phyloP scores from a whole-genome alignment of 352 stramenopile species.

The Blastocystis sp. region DNA sequence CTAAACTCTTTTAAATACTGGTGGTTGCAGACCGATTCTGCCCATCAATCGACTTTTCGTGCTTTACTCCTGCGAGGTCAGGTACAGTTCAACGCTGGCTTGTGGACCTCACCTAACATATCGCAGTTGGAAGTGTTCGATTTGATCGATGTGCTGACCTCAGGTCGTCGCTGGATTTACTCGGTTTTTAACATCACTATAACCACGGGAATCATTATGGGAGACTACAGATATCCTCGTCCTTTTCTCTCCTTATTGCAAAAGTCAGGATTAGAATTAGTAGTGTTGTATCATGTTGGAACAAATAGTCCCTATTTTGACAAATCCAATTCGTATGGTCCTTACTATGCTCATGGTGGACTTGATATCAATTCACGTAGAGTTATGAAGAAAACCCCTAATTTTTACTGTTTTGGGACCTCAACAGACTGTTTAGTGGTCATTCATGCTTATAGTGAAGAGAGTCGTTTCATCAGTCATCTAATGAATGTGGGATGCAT shows the following conservation, averaged over 20 bases:
- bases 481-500: background rate
- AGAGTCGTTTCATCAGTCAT: background rate
- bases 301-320: background rate
- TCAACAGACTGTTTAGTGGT: background rate
- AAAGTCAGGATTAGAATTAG: background rate
- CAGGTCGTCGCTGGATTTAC: background rate
- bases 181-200: background rate
- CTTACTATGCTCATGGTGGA: background rate
- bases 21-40: background rate
- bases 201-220: background rate
- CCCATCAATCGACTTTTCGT: background rate
- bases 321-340: background rate
- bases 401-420: background rate
- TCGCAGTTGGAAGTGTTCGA: background rate
- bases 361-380: background rate
- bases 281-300: background rate
- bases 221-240: background rate
- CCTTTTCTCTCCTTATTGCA: background rate
- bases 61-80: background rate
- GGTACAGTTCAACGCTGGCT: slow-evolving; percentile 2
- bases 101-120: background rate
- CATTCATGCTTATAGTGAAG: background rate
- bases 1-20: background rate
- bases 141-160: background rate
- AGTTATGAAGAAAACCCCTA: background rate